phyloP scores from a whole-genome alignment of 768 basidiomycete species.

The Leccinum aurantiacum region DNA sequence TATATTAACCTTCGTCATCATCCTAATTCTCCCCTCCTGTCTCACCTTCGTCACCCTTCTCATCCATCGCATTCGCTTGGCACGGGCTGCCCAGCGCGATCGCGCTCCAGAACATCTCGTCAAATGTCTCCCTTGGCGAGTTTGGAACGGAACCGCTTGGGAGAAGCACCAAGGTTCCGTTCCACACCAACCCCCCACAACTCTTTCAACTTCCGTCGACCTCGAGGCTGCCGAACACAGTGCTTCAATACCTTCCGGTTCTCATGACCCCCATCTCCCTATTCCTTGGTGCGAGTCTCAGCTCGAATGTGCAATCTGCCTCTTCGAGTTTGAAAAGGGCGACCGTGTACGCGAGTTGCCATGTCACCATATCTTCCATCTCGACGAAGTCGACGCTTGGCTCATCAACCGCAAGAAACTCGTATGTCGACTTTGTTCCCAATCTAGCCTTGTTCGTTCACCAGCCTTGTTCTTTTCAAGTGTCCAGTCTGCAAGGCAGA shows the following conservation, averaged over 20 bases:
- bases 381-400: conserved; percentile 91
- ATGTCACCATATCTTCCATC: conserved; percentile 94
- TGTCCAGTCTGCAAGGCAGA: conserved; percentile 93
- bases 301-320: conserved; percentile 90
- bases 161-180: conserved; percentile 61
- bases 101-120: conserved; percentile 83
- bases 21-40: conserved; percentile 85
- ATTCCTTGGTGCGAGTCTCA: conserved; percentile 81
- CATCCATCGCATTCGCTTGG: conserved; percentile 82
- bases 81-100: conserved; percentile 79
- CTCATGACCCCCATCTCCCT: conserved; percentile 29
- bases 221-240: conserved; percentile 38
- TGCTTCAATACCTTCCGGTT: conserved; percentile 25
- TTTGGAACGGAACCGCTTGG: conserved; percentile 81
- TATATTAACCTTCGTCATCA: conserved; percentile 81
- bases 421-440: conserved; percentile 47
- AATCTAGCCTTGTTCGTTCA: conserved; percentile 6
- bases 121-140: conserved; percentile 72
- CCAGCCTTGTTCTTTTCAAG: conserved; percentile 37
- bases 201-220: conserved; percentile 29
- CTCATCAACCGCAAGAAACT: conserved; percentile 89
- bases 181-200: conserved; percentile 29
- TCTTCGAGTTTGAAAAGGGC: conserved; percentile 81
- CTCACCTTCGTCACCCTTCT: conserved; percentile 88
- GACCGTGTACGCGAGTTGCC: conserved; percentile 91